A percentile compares a stretch with the other conserved stretches of the same genome.
phyloP scores from a whole-genome alignment of 495 filamentous ascomycete genomes.

The Sabuloglossum arenarium region DNA sequence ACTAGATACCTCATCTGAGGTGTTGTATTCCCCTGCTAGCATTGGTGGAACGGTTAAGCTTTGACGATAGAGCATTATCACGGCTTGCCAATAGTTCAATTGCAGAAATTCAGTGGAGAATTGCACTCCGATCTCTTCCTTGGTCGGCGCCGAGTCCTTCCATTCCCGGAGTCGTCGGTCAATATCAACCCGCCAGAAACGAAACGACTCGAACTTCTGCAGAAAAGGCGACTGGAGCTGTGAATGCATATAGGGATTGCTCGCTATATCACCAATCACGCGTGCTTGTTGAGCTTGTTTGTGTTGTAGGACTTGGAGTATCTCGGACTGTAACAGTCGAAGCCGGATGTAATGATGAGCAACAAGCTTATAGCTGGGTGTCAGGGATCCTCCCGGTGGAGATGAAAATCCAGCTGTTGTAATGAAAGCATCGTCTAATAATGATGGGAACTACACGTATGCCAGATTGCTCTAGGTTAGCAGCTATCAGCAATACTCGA shows the following conservation, averaged over 20 bases:
- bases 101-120: conserved; percentile 78
- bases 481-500: neutral
- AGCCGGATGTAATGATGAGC: conserved; percentile 83
- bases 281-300: conserved; percentile 54
- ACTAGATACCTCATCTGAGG: conserved; percentile 43
- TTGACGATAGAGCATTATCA: conserved; percentile 90
- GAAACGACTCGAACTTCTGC: conserved; percentile 62
- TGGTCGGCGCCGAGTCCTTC: conserved; percentile 63
- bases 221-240: conserved; percentile 72
- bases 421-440: conserved; percentile 75
- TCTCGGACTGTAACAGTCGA: conserved; percentile 84
- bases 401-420: conserved; percentile 54
- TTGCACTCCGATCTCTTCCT: conserved; percentile 58
- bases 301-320: conserved; percentile 80
- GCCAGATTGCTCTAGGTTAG: conserved; percentile 24
- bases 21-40: conserved; percentile 58
- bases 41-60: conserved; percentile 71
- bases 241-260: conserved; percentile 54
- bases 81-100: conserved; percentile 94
- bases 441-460: conserved; percentile 46
- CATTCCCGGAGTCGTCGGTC: conserved; percentile 68
- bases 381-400: conserved; percentile 20
- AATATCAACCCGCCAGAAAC: conserved; percentile 74
- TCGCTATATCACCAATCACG: conserved; percentile 29
- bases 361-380: conserved; percentile 69